A percentile compares a stretch with the other conserved stretches of the same genome.
Conservation (phyloP, 2,329 filamentous ascomycete genomes). For the Cryphonectria naterciae region DNA sequence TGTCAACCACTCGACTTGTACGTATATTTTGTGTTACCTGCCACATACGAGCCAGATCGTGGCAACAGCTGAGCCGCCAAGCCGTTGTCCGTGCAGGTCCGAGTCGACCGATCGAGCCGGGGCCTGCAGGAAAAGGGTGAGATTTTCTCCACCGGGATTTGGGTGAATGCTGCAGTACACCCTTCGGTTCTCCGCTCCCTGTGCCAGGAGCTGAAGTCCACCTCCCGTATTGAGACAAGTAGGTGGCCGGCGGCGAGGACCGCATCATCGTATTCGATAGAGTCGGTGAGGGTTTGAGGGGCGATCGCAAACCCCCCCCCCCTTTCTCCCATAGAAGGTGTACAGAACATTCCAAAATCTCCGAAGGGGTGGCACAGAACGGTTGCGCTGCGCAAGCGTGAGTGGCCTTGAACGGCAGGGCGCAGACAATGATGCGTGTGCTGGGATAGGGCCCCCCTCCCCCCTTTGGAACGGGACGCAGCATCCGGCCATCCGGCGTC, state of each 20-base stretch:
- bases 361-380: slow-evolving; percentile 8
- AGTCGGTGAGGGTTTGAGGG: slow-evolving; percentile 10
- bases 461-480: background rate
- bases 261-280: background rate
- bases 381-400: background rate
- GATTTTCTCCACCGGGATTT: background rate
- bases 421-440: background rate
- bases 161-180: background rate
- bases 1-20: slow-evolving; percentile 3
- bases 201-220: background rate
- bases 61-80: background rate
- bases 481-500: slow-evolving; percentile 8
- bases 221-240: slow-evolving; percentile 6
- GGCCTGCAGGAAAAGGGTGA: background rate
- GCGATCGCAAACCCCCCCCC: background rate
- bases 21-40: background rate
- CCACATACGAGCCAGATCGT: slow-evolving; percentile 1
- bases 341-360: slow-evolving; percentile 16
- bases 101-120: background rate
- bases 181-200: background rate
- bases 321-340: background rate
- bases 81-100: slow-evolving; percentile 4
- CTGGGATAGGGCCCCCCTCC: background rate
- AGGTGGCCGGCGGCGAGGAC: background rate
- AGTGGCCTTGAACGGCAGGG: background rate